These are phyloP conservation scores for Populus simonii DNA, from an alignment of 345 rosid species.

Conservation along the genomic window DNA sequence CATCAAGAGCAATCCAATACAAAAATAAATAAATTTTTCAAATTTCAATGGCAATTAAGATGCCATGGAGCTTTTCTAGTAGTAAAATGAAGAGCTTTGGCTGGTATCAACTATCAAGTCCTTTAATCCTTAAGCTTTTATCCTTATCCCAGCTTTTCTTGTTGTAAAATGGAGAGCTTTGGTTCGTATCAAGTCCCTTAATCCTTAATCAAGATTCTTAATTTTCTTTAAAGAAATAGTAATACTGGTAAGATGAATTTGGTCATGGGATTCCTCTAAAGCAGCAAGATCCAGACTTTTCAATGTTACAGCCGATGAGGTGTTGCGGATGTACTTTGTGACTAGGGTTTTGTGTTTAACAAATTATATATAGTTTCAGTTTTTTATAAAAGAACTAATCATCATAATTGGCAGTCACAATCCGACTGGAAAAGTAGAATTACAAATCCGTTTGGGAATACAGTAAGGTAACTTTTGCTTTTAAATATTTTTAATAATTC, in stretches of 20 bases:
- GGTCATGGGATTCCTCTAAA: constrained; percentile 51
- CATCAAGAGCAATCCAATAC: not conserved
- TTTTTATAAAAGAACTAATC: not conserved
- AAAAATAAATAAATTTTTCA: not conserved
- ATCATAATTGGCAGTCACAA: not conserved
- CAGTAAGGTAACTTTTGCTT: too few relatives aligned
- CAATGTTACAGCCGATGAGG: too few relatives aligned
- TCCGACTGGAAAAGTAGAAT: not conserved
- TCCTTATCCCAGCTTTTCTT: not conserved
- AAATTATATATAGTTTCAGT: too few relatives aligned
- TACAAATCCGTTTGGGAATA: too few relatives aligned
- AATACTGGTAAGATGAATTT: constrained; percentile 56
- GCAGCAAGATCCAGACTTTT: constrained; percentile 18
- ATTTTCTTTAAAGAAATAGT: constrained; percentile 64
- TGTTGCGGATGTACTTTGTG: not conserved
- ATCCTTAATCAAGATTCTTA: constrained; percentile 26
- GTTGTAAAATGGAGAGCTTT: not conserved
- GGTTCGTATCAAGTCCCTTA: not conserved
- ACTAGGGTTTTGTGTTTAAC: too few relatives aligned
- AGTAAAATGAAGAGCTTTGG: not conserved
- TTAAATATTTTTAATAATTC: too few relatives aligned
- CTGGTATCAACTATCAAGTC: not conserved
- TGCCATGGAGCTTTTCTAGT: not conserved
- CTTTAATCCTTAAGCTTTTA: not conserved
- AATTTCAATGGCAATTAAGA: not conserved